Evolutionary conservation across 164 flowering plant genomes (phyloP), one percentile per base, ranked within the genome.

Genomic region (Vitis labrusca): DNA sequence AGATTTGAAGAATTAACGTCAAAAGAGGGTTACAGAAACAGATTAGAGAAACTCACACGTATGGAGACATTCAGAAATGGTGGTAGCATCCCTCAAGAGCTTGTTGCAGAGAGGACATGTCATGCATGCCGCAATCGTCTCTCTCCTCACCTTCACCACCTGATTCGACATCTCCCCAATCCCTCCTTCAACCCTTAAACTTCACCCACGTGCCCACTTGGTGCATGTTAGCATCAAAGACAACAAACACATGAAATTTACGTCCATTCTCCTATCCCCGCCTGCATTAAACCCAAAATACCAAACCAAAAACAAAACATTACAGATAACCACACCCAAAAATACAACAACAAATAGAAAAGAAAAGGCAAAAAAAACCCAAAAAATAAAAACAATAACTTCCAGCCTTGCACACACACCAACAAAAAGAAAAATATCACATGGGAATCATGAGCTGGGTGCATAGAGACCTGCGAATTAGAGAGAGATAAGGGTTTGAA

Each of bases 31-130:
- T 32, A 59, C 51, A 6, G 27, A 61, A 50, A 19, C 59, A 37
- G 30, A n/a, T 53, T 12, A 30, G 48, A 68, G 60, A 48, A 65
- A 80, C 89, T 86, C 65, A 94, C 99, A 94, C 55, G 99, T 91
- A 72, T 94, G 99, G 64, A 94, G 97, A 73, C 99, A 94, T 51
- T 85, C 83, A 32, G 97, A 91, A 9, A 94, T 84, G 64, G 99
- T 94, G 5, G 99, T 92, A 66, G 99, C 99, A 9, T 94, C 94
- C 29, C 71, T 80, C 61, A 92, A 77, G 53, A 92, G 83, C 75
- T 85, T 87, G 59, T 89, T 63, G 65, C 98, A 94, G 57, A 94
- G 84, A 65, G 95, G 95, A 80, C 98, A 94, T 66, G 88, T 86
- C 89, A 94, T 89, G 97, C 97, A 91, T 60, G 89, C 86, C 74